phyloP scores from a whole-genome alignment of 331 rosid species.

The Malus hybrid region DNA sequence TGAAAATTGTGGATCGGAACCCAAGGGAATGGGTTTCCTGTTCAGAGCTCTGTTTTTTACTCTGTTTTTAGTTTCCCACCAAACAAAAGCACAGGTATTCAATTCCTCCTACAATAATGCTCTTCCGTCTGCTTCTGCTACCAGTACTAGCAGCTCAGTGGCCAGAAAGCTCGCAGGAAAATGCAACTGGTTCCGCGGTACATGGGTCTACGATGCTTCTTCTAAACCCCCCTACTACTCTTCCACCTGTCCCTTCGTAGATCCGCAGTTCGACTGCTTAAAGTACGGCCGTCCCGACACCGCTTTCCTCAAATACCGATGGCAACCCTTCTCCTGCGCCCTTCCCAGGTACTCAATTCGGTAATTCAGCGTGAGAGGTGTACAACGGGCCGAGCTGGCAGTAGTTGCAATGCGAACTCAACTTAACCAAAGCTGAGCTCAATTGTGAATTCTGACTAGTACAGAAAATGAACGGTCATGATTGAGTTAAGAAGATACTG shows the following conservation, averaged over 20 bases:
- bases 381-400: neutral
- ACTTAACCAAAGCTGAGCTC: neutral
- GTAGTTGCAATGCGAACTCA: neutral
- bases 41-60: conserved; percentile 21
- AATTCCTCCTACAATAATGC: neutral
- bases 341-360: conserved; percentile 57
- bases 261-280: conserved; percentile 83
- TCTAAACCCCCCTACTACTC: conserved; percentile 62
- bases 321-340: conserved; percentile 84
- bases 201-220: conserved; percentile 76
- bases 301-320: conserved; percentile 60
- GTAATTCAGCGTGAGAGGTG: neutral
- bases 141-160: neutral
- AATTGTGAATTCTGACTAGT: too few relatives aligned
- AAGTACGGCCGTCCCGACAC: conserved; percentile 74
- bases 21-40: conserved; percentile 45
- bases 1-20: conserved; percentile 9
- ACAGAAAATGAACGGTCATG: too few relatives aligned
- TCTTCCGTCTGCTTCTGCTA: neutral
- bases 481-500: neutral
- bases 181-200: conserved; percentile 62
- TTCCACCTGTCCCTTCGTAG: conserved; percentile 76
- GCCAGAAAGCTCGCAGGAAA: conserved; percentile 44
- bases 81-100: conserved; percentile 35
- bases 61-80: conserved; percentile 37